These are phyloP conservation scores for Dictyostelium intermedium DNA, from an alignment of 78 protist genomes.

Conservation along the genomic window DNA sequence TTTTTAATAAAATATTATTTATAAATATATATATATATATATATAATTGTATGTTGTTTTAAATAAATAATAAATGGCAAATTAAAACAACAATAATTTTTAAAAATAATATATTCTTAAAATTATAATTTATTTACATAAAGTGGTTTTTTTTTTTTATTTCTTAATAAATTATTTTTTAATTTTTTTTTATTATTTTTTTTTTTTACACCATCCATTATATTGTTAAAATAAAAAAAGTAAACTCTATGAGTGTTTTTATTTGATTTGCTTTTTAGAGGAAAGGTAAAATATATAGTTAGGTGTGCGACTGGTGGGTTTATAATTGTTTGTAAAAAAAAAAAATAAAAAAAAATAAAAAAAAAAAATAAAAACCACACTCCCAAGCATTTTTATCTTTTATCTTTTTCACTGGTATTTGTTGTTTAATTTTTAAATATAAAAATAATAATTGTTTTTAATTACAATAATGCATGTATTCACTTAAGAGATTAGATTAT, in stretches of 20 bases:
- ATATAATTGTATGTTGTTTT: too few species aligned
- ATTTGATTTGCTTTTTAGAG: not conserved
- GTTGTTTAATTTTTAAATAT: not conserved
- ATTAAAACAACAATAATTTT: too few species aligned
- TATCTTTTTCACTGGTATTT: not conserved
- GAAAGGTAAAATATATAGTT: not conserved
- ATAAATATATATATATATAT: too few species aligned
- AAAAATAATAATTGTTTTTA: not conserved
- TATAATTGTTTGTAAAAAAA: not conserved
- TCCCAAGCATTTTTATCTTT: not conserved
- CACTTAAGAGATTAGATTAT: not conserved
- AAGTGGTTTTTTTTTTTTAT: not conserved
- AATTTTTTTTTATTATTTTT: too few species aligned
- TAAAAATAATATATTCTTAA: too few species aligned
- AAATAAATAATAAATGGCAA: not conserved
- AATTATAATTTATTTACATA: too few species aligned
- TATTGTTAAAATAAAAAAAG: not conserved
- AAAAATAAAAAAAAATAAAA: too few species aligned
- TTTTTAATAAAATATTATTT: too few species aligned
- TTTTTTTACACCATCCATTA: not conserved
- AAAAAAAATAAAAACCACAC: not conserved
- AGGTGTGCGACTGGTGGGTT: not conserved
- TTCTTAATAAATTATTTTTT: too few species aligned
- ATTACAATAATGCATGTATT: not conserved
- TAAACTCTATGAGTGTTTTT: not conserved